These are phyloP conservation scores for Globisporangium nodosum DNA, from an alignment of 352 stramenopile genomes.

Conservation along the genomic window DNA sequence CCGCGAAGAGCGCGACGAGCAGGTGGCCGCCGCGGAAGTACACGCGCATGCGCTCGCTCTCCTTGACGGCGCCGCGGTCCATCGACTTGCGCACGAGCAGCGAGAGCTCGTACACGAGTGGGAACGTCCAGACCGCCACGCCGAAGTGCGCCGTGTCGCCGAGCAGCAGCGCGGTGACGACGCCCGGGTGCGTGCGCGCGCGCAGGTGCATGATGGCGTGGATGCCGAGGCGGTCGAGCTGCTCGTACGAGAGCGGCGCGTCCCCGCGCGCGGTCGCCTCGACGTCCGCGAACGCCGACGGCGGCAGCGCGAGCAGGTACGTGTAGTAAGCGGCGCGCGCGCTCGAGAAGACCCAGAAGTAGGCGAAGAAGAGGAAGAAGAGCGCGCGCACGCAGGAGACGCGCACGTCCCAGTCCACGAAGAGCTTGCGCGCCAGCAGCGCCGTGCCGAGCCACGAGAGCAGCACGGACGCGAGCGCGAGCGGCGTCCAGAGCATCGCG, in stretches of 20 bases:
- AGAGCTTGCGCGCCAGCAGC: constrained; percentile 24
- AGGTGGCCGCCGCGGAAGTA: constrained; percentile 30
- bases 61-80: constrained; percentile 42
- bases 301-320: constrained; percentile 26
- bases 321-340: constrained; percentile 14
- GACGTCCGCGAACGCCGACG: constrained; percentile 24
- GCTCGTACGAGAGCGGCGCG: constrained; percentile 21
- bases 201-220: constrained; percentile 31
- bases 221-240: constrained; percentile 48
- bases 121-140: constrained; percentile 41
- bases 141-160: constrained; percentile 50
- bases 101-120: constrained; percentile 52
- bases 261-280: constrained; percentile 23
- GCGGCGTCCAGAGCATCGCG: constrained; percentile 27
- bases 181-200: constrained; percentile 17
- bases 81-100: constrained; percentile 54
- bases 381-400: constrained; percentile 29
- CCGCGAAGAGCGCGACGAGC: constrained; percentile 23
- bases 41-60: constrained; percentile 31
- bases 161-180: constrained; percentile 30
- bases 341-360: constrained; percentile 24
- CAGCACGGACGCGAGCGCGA: constrained; percentile 14
- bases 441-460: constrained; percentile 17
- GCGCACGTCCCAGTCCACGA: constrained; percentile 28
- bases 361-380: constrained; percentile 35